Percentiles rank a stretch among this genome's conserved stretches.
Conservation (phyloP, 371 early-diverging fungal species). For the Mortierella sp. region DNA sequence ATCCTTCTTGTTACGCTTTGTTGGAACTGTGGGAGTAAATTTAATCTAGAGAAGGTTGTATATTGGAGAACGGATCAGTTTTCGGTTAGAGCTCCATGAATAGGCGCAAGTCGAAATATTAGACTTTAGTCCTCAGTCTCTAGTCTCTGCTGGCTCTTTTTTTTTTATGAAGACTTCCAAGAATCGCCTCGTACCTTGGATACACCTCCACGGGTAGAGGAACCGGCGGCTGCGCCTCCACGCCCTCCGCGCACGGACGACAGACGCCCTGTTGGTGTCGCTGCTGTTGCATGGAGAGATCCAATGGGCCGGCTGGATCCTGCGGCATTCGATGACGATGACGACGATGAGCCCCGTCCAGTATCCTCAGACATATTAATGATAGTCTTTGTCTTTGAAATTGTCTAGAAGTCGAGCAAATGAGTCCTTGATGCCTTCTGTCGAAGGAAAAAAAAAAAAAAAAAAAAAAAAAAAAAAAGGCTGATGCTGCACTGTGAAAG, state of each 20-base stretch:
- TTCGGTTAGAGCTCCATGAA: not conserved
- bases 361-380: too few species aligned
- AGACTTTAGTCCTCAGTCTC: not conserved
- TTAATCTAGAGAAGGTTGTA: constrained; percentile 59
- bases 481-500: too few species aligned
- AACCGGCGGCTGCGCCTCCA: constrained; percentile 20
- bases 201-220: constrained; percentile 58
- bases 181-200: constrained; percentile 53
- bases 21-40: constrained; percentile 72
- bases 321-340: too few species aligned
- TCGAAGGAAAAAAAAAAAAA: too few species aligned
- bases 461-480: too few species aligned
- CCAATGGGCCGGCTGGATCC: constrained; percentile 20
- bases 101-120: not conserved
- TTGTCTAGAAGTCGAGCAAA: too few species aligned
- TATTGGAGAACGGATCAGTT: not conserved
- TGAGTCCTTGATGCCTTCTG: too few species aligned
- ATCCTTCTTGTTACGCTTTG: constrained; percentile 71
- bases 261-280: constrained; percentile 45
- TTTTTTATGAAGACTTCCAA: not conserved
- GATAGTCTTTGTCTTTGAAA: too few species aligned
- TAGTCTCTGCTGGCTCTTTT: not conserved
- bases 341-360: too few species aligned
- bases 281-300: constrained; percentile 40
- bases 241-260: constrained; percentile 48